A percentile compares a stretch with the other conserved stretches of the same genome.
These are phyloP conservation scores for Dactylellina parvicollis DNA, from an alignment of 2,329 filamentous ascomycete genomes.

Conservation along the genomic window DNA sequence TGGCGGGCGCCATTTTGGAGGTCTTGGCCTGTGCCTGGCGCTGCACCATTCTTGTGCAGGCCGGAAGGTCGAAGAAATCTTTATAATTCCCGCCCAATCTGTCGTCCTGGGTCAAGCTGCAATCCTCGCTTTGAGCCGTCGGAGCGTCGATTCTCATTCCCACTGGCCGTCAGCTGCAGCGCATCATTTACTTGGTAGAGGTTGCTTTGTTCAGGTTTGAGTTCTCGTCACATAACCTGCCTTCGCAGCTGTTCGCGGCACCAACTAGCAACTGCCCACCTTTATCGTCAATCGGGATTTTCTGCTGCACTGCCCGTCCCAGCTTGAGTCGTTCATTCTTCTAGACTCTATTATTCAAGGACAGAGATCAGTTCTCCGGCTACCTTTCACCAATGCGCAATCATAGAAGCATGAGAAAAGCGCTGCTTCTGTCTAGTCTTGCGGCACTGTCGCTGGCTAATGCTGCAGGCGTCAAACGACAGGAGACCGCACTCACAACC, in stretches of 20 bases:
- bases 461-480: constrained; percentile 26
- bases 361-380: background rate
- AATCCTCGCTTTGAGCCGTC: constrained; percentile 39
- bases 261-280: too few species aligned
- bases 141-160: constrained; percentile 21
- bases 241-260: too few species aligned
- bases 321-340: too few species aligned
- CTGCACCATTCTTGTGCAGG: constrained; percentile 30
- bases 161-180: constrained; percentile 14
- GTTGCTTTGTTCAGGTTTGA: constrained; percentile 7
- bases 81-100: constrained; percentile 42
- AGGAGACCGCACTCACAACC: constrained; percentile 27
- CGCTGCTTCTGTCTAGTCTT: constrained; percentile 10
- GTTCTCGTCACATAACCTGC: constrained; percentile 6
- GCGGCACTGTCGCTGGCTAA: constrained; percentile 17
- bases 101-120: constrained; percentile 17
- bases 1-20: constrained; percentile 20
- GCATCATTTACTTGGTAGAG: constrained; percentile 12
- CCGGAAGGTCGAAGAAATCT: constrained; percentile 9
- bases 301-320: too few species aligned
- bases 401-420: constrained; percentile 3
- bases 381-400: background rate
- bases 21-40: constrained; percentile 37
- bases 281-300: too few species aligned
- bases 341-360: too few species aligned